Percentiles rank a stretch among this genome's conserved stretches.
These are phyloP conservation scores for Candida coleopterorum DNA, from an alignment of 805 yeast species.

Conservation along the genomic window DNA sequence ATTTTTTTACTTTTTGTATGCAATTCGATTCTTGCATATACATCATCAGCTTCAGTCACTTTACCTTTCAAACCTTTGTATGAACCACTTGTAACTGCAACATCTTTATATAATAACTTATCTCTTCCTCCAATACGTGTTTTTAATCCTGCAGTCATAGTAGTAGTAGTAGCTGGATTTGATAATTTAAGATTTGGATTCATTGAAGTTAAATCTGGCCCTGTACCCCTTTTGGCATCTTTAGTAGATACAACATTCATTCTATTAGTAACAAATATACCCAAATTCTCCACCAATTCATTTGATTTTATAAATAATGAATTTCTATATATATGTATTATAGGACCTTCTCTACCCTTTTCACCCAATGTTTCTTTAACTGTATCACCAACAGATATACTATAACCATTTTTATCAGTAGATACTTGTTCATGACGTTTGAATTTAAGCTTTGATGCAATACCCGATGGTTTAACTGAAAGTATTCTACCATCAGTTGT, in stretches of 20 bases:
- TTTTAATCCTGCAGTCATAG: constrained; percentile 33
- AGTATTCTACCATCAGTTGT: constrained; percentile 76
- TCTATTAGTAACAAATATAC: constrained; percentile 80
- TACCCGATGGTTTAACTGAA: constrained; percentile 73
- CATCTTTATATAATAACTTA: constrained; percentile 74
- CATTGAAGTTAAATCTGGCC: constrained; percentile 75
- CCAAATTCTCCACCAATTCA: constrained; percentile 77
- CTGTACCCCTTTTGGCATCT: constrained; percentile 56
- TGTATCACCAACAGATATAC: constrained; percentile 85
- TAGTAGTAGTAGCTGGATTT: constrained; percentile 32
- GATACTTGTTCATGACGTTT: constrained; percentile 71
- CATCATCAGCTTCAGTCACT: constrained; percentile 89
- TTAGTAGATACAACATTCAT: constrained; percentile 79
- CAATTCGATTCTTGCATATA: constrained; percentile 84
- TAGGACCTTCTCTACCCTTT: constrained; percentile 75
- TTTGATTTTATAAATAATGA: constrained; percentile 76
- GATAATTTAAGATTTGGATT: constrained; percentile 75
- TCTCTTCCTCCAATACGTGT: constrained; percentile 71
- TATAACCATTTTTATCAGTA: constrained; percentile 80
- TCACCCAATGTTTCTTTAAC: constrained; percentile 74
- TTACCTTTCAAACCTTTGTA: constrained; percentile 94
- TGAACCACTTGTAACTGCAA: constrained; percentile 83
- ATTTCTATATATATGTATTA: constrained; percentile 80
- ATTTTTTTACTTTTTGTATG: constrained; percentile 89
- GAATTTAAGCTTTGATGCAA: constrained; percentile 67